Evolutionary conservation across 371 early-diverging fungal species (phyloP).

Genomic region (Haplosporangium sp.): DNA sequence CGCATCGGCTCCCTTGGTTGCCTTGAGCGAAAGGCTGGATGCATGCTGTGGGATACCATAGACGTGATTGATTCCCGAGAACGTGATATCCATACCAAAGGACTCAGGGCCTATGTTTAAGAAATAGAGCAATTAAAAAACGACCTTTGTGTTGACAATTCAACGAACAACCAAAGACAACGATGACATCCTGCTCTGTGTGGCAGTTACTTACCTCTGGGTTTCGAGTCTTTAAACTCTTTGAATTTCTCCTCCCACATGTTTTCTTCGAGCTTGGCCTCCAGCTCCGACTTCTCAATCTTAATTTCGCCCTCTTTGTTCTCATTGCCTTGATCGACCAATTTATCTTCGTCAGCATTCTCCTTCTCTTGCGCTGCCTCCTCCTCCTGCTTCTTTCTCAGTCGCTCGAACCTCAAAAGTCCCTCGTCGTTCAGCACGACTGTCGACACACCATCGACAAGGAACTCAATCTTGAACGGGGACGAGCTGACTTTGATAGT

Average conservation of each 20-base stretch:
- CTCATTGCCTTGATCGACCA: slow-evolving; percentile 44
- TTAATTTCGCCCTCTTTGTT: slow-evolving; percentile 28
- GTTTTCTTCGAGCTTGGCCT: slow-evolving; percentile 65
- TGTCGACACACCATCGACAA: slow-evolving; percentile 67
- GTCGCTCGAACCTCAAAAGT: slow-evolving; percentile 87
- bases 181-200: not conserved
- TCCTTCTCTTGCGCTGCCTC: slow-evolving; percentile 18
- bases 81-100: slow-evolving; percentile 92
- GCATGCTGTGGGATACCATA: slow-evolving; percentile 98
- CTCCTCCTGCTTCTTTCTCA: slow-evolving; percentile 62
- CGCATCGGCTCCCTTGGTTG: slow-evolving; percentile 82
- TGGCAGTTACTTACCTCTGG: slow-evolving; percentile 70
- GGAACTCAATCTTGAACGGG: slow-evolving; percentile 77
- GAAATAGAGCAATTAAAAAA: not conserved
- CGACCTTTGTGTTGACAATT: not conserved
- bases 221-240: slow-evolving; percentile 89
- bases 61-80: slow-evolving; percentile 85
- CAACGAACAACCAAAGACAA: not conserved
- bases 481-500: slow-evolving; percentile 63
- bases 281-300: slow-evolving; percentile 56
- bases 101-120: slow-evolving; percentile 82
- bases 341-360: slow-evolving; percentile 49
- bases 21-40: slow-evolving; percentile 81
- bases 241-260: slow-evolving; percentile 92
- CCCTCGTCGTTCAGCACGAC: slow-evolving; percentile 87